Evolutionary conservation across 2,329 filamentous ascomycete genomes (phyloP).

Genomic region (Trichophyton rubrum): DNA sequence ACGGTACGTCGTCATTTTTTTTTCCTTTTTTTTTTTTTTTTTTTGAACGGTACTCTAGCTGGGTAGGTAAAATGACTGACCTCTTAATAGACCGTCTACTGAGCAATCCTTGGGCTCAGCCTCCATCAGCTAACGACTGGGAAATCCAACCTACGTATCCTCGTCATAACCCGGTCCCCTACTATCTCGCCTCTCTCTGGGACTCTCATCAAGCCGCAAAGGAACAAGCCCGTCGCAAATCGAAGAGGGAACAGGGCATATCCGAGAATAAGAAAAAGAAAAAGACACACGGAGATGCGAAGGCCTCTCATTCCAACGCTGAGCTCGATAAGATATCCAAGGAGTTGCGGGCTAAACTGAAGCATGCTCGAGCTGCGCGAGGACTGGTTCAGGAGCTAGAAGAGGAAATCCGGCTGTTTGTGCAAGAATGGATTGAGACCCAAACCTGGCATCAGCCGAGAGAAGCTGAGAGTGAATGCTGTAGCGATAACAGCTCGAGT

Average conservation of each 20-base stretch:
- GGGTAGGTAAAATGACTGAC: neutral
- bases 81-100: constrained; percentile 58
- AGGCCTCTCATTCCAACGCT: constrained; percentile 27
- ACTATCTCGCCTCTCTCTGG: constrained; percentile 80
- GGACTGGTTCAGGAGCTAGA: constrained; percentile 73
- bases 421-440: constrained; percentile 47
- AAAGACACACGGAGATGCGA: constrained; percentile 8
- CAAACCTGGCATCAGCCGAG: constrained; percentile 35
- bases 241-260: constrained; percentile 15
- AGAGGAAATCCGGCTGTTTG: constrained; percentile 65
- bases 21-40: too few relatives aligned
- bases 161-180: constrained; percentile 60
- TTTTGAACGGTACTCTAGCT: too few relatives aligned
- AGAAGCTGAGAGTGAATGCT: constrained; percentile 3
- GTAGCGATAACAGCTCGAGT: constrained; percentile 15
- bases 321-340: constrained; percentile 50
- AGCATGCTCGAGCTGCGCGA: constrained; percentile 65
- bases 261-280: constrained; percentile 24
- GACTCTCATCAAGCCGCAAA: constrained; percentile 45
- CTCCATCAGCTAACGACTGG: constrained; percentile 73
- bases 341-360: constrained; percentile 67
- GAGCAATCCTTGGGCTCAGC: constrained; percentile 72
- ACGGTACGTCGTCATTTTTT: constrained; percentile 45
- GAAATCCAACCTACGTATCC: constrained; percentile 69
- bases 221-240: constrained; percentile 25